Evolutionary conservation across 176 grass and related monocot genomes (phyloP), one percentile per base, ranked within the genome.

Genomic region (Ensete ventricosum): DNA sequence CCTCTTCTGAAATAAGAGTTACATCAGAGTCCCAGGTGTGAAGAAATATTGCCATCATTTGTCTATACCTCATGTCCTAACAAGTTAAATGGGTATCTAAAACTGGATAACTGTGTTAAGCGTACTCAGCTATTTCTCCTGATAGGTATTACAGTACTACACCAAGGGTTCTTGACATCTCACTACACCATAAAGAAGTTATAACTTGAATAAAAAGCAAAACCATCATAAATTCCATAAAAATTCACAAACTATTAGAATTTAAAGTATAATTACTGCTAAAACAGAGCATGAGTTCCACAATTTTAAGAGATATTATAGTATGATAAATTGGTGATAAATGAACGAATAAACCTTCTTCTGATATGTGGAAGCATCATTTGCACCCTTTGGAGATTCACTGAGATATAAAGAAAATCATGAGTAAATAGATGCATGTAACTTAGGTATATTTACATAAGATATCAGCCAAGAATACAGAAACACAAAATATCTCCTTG

Each of bases 311-410:
- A 43, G 34, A 43, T 6, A 43, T 43, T 4, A 43, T 43, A 43
- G 4, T 6, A 43, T 43, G 34, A 3, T 43, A 43, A 43, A 43
- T 43, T 43, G 34, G 34, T 43, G 5, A 5, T 43, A 43, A 43
- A 43, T 5, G 3, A 63, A 73, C 14, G 73, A 19, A 34, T 72
- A 48, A 63, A 98, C 95, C 95, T 99, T 99, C 76, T 99, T 99
- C 82, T 99, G 95, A 50, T 87, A 99, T 52, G 86, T 99, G 75
- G 88, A 94, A 16, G 90, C 90, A 81, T 99, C 95, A 78, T 93
- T 84, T 24, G 80, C 90, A 84, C 95, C 90, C 84, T 94, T 99
- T 25, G 88, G 90, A 49, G 95, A 99, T 83, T 99, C 95, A 73
- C 90, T 99, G 88, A 50, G 74, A 51, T 62, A 23, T 65, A 65